phyloP scores from a whole-genome alignment of 306 rosid genomes.

The Arachis hypogaea region DNA sequence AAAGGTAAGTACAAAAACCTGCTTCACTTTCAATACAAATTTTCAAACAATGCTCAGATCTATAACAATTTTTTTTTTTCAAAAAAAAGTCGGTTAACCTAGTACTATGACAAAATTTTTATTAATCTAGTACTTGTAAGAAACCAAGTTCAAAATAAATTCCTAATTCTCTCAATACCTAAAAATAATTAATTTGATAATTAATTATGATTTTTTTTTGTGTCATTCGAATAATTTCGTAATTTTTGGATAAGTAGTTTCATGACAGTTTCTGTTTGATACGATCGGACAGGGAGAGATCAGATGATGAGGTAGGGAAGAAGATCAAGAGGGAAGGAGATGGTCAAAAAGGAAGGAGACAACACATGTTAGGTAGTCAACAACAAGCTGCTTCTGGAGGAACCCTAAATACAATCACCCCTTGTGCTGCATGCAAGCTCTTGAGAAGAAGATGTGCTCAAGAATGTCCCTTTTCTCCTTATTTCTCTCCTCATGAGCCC shows the following conservation, averaged over 20 bases:
- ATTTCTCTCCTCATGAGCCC: conserved; percentile 96
- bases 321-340: conserved; percentile 78
- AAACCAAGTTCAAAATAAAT: too few relatives aligned
- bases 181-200: not conserved
- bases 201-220: not conserved
- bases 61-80: too few relatives aligned
- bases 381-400: conserved; percentile 9
- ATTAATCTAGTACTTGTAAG: too few relatives aligned
- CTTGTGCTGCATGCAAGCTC: conserved; percentile 97
- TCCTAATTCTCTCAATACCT: not conserved
- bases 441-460: conserved; percentile 93
- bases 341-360: conserved; percentile 79
- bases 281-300: conserved; percentile 63
- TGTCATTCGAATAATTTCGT: too few relatives aligned
- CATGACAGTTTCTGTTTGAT: not conserved
- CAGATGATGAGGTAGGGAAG: conserved; percentile 81
- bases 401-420: conserved; percentile 91
- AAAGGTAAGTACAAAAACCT: conserved; percentile 62
- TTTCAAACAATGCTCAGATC: not conserved
- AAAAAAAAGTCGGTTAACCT: too few relatives aligned
- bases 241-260: not conserved
- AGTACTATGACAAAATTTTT: not conserved
- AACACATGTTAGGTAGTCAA: conserved; percentile 57
- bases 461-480: conserved; percentile 96
- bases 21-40: not conserved